These are phyloP conservation scores for Scheffersomyces quercinus DNA, from an alignment of 1,139 yeast genomes.

Conservation along the genomic window DNA sequence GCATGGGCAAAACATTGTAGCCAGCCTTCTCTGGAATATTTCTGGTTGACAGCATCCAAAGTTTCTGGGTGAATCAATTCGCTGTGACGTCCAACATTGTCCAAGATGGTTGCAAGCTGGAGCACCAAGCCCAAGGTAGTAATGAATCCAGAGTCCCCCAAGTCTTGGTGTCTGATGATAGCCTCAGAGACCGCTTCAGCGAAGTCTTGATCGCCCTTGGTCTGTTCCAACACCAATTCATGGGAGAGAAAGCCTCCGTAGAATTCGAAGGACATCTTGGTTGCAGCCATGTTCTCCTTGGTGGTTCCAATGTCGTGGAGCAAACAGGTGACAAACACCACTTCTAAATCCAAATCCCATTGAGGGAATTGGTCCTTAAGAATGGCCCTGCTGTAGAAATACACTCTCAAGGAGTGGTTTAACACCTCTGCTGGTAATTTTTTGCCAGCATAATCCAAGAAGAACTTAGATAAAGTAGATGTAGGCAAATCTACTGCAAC, in stretches of 20 bases:
- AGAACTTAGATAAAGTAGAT: slow-evolving; percentile 18
- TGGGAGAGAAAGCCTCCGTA: slow-evolving; percentile 37
- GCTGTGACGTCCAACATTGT: slow-evolving; percentile 35
- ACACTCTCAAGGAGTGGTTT: slow-evolving; percentile 36
- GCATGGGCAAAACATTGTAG: slow-evolving; percentile 34
- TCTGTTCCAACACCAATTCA: slow-evolving; percentile 26
- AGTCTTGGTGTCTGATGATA: slow-evolving; percentile 39
- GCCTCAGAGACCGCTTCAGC: slow-evolving; percentile 45
- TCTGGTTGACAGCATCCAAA: slow-evolving; percentile 27
- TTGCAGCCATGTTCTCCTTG: slow-evolving; percentile 33
- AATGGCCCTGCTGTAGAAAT: slow-evolving; percentile 32
- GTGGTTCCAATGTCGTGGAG: slow-evolving; percentile 42
- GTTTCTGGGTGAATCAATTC: slow-evolving; percentile 34
- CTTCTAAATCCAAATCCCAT: slow-evolving; percentile 35
- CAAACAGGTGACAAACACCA: slow-evolving; percentile 32
- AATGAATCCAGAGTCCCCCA: slow-evolving; percentile 35
- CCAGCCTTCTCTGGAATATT: slow-evolving; percentile 36
- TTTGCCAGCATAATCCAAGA: slow-evolving; percentile 25
- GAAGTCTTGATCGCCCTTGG: slow-evolving; percentile 25
- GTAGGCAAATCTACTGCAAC: slow-evolving; percentile 21
- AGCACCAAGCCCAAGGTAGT: slow-evolving; percentile 38
- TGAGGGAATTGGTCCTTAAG: slow-evolving; percentile 37
- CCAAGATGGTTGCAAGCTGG: slow-evolving; percentile 38
- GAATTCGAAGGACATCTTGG: slow-evolving; percentile 40
- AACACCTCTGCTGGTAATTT: slow-evolving; percentile 28